These are phyloP conservation scores for Ogataea paraovalis DNA, from an alignment of 805 yeast species.

Conservation along the genomic window DNA sequence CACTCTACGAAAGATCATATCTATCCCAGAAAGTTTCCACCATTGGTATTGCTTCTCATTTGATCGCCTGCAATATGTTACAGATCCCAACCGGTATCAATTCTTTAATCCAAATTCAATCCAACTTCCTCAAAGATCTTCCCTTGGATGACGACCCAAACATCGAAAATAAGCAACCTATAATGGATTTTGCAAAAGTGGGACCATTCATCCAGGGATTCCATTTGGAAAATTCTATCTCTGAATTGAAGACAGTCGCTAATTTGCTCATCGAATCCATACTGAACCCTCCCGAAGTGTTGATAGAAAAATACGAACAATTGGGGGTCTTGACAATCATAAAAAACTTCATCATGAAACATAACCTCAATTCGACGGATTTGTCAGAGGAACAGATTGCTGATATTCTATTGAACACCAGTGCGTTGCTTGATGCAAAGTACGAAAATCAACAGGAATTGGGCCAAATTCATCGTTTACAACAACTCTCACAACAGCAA, in stretches of 20 bases:
- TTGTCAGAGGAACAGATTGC: neutral
- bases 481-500: neutral
- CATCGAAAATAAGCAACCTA: conserved; percentile 37
- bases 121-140: conserved; percentile 7
- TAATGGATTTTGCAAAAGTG: conserved; percentile 28
- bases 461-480: neutral
- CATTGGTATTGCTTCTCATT: conserved; percentile 48
- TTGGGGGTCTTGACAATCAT: conserved; percentile 52
- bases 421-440: neutral
- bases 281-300: conserved; percentile 46
- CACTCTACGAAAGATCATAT: conserved; percentile 46
- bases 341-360: conserved; percentile 28
- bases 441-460: no score
- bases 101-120: conserved; percentile 26
- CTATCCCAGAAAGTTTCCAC: conserved; percentile 40
- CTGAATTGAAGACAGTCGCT: conserved; percentile 38
- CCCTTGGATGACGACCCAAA: conserved; percentile 18
- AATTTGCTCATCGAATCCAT: conserved; percentile 41
- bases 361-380: neutral
- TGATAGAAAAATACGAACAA: conserved; percentile 46
- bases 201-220: conserved; percentile 50
- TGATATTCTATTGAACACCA: neutral
- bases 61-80: conserved; percentile 51
- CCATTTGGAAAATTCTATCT: conserved; percentile 37
- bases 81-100: conserved; percentile 42